Conservation (phyloP, 257 asterid species). For the Prunella vulgaris region DNA sequence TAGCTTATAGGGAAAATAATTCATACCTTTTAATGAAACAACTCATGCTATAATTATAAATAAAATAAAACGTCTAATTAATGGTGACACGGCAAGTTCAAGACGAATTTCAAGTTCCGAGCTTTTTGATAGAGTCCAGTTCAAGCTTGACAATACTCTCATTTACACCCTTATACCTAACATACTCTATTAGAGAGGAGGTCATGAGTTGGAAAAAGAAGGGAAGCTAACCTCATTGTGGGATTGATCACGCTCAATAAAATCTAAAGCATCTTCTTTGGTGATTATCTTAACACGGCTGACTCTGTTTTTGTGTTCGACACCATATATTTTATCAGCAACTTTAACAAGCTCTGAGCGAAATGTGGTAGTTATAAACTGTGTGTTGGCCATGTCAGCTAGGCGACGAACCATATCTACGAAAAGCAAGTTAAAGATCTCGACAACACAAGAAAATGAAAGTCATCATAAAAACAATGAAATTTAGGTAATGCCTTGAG, state of each 20-base stretch:
- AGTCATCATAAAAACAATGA: background rate
- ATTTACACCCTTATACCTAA: background rate
- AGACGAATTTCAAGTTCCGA: no score
- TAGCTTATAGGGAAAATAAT: no score
- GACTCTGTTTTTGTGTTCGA: constrained; percentile 83
- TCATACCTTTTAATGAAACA: no score
- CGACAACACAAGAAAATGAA: constrained; percentile 6
- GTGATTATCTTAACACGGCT: constrained; percentile 74
- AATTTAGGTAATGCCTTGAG: background rate
- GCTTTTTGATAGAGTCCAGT: no score
- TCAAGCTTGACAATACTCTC: background rate
- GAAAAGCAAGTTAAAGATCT: constrained; percentile 37
- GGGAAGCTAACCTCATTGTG: constrained; percentile 54
- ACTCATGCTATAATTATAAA: no score
- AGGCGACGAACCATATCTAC: constrained; percentile 92
- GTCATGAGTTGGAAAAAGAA: background rate
- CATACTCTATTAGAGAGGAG: background rate
- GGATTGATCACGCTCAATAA: constrained; percentile 85
- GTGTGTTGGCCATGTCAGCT: constrained; percentile 86
- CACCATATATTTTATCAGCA: constrained; percentile 94
- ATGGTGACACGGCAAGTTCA: no score
- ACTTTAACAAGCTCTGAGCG: constrained; percentile 92
- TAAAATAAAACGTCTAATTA: no score
- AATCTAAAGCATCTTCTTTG: constrained; percentile 75
- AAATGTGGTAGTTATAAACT: constrained; percentile 90